phyloP scores from a whole-genome alignment of 768 basidiomycete genomes.

The Glaciozyma martinii region DNA sequence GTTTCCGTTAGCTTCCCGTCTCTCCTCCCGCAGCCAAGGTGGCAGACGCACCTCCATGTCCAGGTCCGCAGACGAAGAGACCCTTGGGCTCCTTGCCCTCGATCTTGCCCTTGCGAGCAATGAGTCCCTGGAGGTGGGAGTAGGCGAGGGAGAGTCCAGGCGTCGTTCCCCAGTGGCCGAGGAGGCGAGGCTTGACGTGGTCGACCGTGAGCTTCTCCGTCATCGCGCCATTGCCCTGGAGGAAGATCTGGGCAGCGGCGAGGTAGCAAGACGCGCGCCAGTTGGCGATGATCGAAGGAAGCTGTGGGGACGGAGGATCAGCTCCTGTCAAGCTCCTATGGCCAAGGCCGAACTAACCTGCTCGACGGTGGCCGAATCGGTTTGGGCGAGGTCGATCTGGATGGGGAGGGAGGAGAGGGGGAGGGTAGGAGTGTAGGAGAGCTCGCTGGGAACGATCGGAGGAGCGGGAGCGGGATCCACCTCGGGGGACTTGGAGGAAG shows the following conservation, averaged over 20 bases:
- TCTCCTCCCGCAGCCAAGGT: not conserved
- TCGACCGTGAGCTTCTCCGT: constrained; percentile 51
- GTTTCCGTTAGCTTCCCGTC: not conserved
- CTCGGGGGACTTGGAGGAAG: not conserved
- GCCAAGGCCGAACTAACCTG: no score
- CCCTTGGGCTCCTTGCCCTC: constrained; percentile 46
- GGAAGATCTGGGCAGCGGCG: constrained; percentile 61
- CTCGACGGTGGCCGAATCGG: not conserved
- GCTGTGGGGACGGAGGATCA: constrained; percentile 7
- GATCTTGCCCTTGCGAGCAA: constrained; percentile 38
- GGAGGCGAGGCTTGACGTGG: constrained; percentile 53
- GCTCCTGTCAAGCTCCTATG: no score
- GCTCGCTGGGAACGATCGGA: constrained; percentile 11
- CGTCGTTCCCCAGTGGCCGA: constrained; percentile 43
- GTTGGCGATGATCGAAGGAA: constrained; percentile 15
- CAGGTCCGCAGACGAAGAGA: constrained; percentile 73
- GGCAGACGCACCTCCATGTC: constrained; percentile 39
- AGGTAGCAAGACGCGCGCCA: constrained; percentile 26
- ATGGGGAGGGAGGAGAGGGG: constrained; percentile 14
- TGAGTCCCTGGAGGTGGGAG: constrained; percentile 56
- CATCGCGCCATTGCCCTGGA: constrained; percentile 62
- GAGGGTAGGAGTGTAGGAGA: not conserved
- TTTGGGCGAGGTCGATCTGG: not conserved
- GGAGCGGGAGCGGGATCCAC: constrained; percentile 21
- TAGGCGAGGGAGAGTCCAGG: constrained; percentile 64